Evolutionary conservation across 495 filamentous ascomycete species (phyloP), one percentile per base, ranked within the genome.

Genomic region (Evernia prunastri): DNA sequence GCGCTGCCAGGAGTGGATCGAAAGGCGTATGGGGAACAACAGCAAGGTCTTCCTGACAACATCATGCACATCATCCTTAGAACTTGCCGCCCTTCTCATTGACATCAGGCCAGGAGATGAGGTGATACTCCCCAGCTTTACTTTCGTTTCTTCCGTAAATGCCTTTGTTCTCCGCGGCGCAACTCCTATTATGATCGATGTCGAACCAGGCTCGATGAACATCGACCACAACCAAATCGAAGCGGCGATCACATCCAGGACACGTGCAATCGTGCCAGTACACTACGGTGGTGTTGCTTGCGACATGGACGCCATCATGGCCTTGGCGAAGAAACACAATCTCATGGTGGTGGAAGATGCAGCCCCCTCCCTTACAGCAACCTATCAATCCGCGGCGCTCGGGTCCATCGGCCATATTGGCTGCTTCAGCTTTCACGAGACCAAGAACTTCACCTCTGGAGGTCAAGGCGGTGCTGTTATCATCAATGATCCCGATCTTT

Each of bases 371-470:
- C 64, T 64, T 18, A 62, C 43, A 6, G 59, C 65, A 4, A 62
- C 63, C 1, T 70, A 70, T 36, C 25, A 66, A 51, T 33, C 45
- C 60, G 18, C 36, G n/a, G 60, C 60, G 4, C 60, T 63, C 33
- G 60, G 60, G 20, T 63, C 60, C 3, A 70, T 70, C 37, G 67
- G 70, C 11, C 56, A 72, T 27, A 49, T 72, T 5, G 67, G 67
- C 43, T 72, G 67, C 40, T 66, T 72, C 40, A 70, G 68, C 42
- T 72, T 72, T 49, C 70, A 72, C 43, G 70, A 67, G 61, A 72
- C 61, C 27, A 72, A 72, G 60, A 69, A 70, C 63, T 66, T 72
- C 57, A 72, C 68, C 4, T 60, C 67, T 10, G 70, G 68, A 0
- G 68, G 70, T 1, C 60, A 65, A 35, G 68, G 68, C 13, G 68